These are phyloP conservation scores for Cladosporium sp. DNA, from an alignment of 2,329 filamentous ascomycete genomes.

Conservation along the genomic window DNA sequence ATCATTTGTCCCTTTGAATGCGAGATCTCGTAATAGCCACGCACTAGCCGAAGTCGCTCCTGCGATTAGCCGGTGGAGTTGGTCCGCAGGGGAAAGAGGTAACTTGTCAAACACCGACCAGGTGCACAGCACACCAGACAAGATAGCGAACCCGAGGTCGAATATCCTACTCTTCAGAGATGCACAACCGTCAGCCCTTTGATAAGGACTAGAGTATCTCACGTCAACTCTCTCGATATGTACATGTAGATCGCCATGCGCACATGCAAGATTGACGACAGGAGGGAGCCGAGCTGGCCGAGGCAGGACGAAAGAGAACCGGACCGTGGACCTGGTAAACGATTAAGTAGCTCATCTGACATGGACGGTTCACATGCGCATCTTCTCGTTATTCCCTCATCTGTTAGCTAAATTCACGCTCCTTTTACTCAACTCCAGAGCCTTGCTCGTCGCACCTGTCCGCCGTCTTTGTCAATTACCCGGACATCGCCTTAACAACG, in stretches of 20 bases:
- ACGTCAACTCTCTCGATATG: too few species aligned
- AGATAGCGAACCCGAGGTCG: too few species aligned
- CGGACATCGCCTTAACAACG: conserved; percentile 10
- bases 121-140: not conserved
- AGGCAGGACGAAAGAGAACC: conserved; percentile 10
- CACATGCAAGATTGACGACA: not conserved
- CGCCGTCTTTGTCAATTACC: conserved; percentile 1
- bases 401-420: conserved; percentile 8
- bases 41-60: conserved; percentile 1
- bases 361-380: not conserved
- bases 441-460: conserved; percentile 1
- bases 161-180: too few species aligned
- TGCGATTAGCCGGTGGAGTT: not conserved
- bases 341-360: conserved; percentile 8
- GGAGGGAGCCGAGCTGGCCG: not conserved
- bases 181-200: too few species aligned
- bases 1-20: too few species aligned
- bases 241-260: not conserved
- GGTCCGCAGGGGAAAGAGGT: not conserved
- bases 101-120: not conserved
- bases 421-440: conserved; percentile 6
- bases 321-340: not conserved
- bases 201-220: not conserved
- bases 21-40: conserved; percentile 7
- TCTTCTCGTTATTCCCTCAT: not conserved